Conservation (phyloP, 805 yeast species). For the Metschnikowia colocasiae region DNA sequence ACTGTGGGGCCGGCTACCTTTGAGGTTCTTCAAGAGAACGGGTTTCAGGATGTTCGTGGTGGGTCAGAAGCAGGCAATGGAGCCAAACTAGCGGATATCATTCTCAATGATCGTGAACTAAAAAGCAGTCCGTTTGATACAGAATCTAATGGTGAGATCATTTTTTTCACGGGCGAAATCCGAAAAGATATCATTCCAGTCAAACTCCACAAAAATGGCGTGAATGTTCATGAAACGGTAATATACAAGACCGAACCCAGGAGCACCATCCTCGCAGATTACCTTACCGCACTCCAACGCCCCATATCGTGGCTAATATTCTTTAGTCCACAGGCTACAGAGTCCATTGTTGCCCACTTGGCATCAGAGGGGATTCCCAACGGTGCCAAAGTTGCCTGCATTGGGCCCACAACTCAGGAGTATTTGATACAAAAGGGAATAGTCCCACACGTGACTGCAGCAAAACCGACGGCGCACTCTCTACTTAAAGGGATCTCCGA, state of each 20-base stretch:
- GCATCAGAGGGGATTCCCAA: conserved; percentile 7
- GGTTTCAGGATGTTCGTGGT: conserved; percentile 68
- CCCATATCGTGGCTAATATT: conserved; percentile 65
- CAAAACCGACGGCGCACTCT: conserved; percentile 66
- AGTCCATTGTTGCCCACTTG: conserved; percentile 49
- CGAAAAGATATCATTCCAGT: conserved; percentile 79
- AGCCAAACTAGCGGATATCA: conserved; percentile 57
- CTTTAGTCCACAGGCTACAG: conserved; percentile 89
- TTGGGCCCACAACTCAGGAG: conserved; percentile 87
- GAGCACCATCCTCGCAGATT: conserved; percentile 43
- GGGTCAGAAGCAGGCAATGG: conserved; percentile 84
- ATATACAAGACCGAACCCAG: conserved; percentile 65
- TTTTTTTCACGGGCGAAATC: conserved; percentile 83
- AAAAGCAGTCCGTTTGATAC: conserved; percentile 15
- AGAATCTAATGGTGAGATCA: conserved; percentile 26
- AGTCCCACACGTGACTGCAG: conserved; percentile 59
- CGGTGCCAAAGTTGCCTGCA: conserved; percentile 60
- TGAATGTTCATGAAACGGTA: conserved; percentile 53
- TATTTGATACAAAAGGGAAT: conserved; percentile 54
- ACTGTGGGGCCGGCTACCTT: conserved; percentile 93
- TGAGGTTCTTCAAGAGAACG: conserved; percentile 51
- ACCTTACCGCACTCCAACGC: conserved; percentile 16
- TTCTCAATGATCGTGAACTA: conserved; percentile 35
- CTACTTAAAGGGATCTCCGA: conserved; percentile 40
- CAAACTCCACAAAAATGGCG: conserved; percentile 43